Evolutionary conservation across 148 eudicot species (phyloP).

Genomic region (Rhododendron vialii): DNA sequence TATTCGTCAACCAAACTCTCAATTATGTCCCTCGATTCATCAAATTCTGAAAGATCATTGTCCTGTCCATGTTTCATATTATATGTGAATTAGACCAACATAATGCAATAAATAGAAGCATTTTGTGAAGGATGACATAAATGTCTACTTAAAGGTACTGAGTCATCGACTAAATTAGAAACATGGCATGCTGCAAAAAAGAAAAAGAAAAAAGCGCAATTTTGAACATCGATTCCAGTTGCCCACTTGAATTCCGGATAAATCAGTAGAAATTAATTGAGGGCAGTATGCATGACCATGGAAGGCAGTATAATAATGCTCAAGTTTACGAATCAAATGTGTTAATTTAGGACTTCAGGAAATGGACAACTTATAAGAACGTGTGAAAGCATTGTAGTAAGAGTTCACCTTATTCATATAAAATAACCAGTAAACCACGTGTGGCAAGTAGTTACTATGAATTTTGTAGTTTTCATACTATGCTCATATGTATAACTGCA

Average conservation of each 20-base stretch:
- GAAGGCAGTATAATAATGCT: neutral
- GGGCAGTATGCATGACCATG: neutral
- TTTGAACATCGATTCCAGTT: neutral
- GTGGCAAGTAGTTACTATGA: neutral
- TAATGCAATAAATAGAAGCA: neutral
- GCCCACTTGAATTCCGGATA: neutral
- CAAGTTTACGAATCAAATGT: neutral
- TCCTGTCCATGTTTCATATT: constrained; percentile 48
- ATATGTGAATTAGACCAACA: neutral
- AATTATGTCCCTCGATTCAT: constrained; percentile 92
- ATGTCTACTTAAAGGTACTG: neutral
- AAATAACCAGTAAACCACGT: neutral
- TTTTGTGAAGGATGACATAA: neutral
- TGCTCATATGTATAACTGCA: neutral
- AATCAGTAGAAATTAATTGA: neutral
- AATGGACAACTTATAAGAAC: neutral
- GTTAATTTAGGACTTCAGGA: neutral
- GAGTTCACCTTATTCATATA: neutral
- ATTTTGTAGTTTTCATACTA: neutral
- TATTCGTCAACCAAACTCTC: constrained; percentile 96
- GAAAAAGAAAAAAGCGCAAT: neutral
- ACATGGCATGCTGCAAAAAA: neutral
- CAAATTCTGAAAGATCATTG: constrained; percentile 98
- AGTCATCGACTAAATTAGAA: neutral
- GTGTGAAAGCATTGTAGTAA: neutral